Base-by-base conservation (phyloP, 1,284 basidiomycete genomes). In the Moesziomyces parantarcticus region DNA sequence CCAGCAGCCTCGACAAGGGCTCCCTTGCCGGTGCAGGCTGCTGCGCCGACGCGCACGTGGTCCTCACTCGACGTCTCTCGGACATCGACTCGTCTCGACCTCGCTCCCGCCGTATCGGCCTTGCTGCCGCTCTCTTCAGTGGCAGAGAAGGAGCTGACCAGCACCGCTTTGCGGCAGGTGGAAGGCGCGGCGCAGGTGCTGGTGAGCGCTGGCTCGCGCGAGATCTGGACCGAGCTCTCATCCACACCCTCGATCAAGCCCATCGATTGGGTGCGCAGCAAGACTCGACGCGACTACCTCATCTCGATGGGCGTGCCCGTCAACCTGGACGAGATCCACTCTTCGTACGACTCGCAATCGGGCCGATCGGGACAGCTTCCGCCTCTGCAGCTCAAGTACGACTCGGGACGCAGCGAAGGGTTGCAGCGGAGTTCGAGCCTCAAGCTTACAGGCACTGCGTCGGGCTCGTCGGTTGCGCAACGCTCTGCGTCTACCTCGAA, bases 221-320 rank as follows among this genome's bases (percentile, higher is more conserved):
- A 51, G 46, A 59, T 70, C 5, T 64, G 59, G 65, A 45, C 49
- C n/a, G 62, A 64, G 32, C 52, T 67, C 3, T 61, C 60, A 0
- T 50, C 58, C 5, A 50, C 73, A 18, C 77, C 79, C 1, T 52
- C 69, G 1, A 61, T 75, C 29, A 50, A 52, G 44, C 80, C 81
- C 5, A 66, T 82, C 20, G 73, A 80, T 45, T 83, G 79, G 79
- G 75, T 72, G 49, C 69, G 80, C 1, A 80, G 78, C 47, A 61
- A 55, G 10, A 82, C 80, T 13, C 66, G 81, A 13, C 73, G 81
- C 5, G 73, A 77, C 39, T 73, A 75, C 21, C 75, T 82, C 50
- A 83, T 83, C 13, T 68, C 80, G 26, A 72, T 83, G 54, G 81
- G 81, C 20, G 73, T 83, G 16, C 81, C 81, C 0, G 76, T 83